These are phyloP conservation scores for Penicillium egyptiacum DNA, from an alignment of 495 filamentous ascomycete species.

Conservation along the genomic window DNA sequence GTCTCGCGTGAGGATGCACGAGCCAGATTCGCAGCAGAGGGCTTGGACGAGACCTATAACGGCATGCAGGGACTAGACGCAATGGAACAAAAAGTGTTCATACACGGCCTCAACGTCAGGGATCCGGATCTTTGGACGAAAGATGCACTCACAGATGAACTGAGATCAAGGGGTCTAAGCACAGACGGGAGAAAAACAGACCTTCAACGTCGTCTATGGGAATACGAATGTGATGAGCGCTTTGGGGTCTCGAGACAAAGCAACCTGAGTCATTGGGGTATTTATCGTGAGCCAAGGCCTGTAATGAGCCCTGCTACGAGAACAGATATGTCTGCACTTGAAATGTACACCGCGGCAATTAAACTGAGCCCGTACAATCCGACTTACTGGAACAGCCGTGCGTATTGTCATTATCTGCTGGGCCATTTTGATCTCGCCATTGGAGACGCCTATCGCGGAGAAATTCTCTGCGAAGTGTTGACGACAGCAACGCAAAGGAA, in stretches of 20 bases:
- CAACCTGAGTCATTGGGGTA: slow-evolving; percentile 28
- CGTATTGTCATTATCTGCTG: slow-evolving; percentile 65
- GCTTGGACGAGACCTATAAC: neutral
- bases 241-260: slow-evolving; percentile 19
- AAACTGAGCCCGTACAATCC: slow-evolving; percentile 64
- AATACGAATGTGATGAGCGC: slow-evolving; percentile 8
- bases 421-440: slow-evolving; percentile 80
- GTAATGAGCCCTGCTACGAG: slow-evolving; percentile 15
- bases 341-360: slow-evolving; percentile 41
- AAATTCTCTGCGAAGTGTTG: slow-evolving; percentile 56
- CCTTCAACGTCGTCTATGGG: slow-evolving; percentile 8
- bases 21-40: slow-evolving; percentile 1
- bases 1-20: slow-evolving; percentile 8
- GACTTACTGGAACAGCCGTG: slow-evolving; percentile 65
- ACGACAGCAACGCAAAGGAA: slow-evolving; percentile 10
- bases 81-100: slow-evolving; percentile 2
- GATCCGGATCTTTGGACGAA: slow-evolving; percentile 2
- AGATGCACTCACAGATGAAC: slow-evolving; percentile 1
- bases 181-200: neutral
- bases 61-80: slow-evolving; percentile 5
- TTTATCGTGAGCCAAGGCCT: slow-evolving; percentile 17
- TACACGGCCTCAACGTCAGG: neutral
- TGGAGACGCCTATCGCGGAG: slow-evolving; percentile 79
- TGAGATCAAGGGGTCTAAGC: slow-evolving; percentile 1
- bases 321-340: slow-evolving; percentile 19